phyloP scores from a whole-genome alignment of 164 flowering plant species.

The Magnolia changhungtana region DNA sequence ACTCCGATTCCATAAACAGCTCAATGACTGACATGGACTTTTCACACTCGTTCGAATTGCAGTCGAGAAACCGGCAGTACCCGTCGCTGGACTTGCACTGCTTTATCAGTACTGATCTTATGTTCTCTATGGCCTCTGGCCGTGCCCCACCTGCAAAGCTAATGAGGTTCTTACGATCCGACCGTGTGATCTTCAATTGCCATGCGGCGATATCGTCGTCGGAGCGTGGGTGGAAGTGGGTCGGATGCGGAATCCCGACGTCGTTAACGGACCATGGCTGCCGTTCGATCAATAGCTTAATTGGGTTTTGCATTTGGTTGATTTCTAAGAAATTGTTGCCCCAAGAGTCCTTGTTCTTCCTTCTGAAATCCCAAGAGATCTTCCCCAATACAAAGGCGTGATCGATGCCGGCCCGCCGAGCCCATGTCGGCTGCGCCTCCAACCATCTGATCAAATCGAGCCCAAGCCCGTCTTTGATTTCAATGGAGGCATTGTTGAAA shows the following conservation, averaged over 20 bases:
- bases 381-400: constrained; percentile 79
- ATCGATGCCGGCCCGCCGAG: constrained; percentile 49
- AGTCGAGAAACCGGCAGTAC: constrained; percentile 47
- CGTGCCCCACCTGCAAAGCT: constrained; percentile 71
- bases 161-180: constrained; percentile 36
- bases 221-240: constrained; percentile 68
- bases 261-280: constrained; percentile 77
- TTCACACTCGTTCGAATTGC: constrained; percentile 38
- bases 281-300: constrained; percentile 68
- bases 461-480: constrained; percentile 48
- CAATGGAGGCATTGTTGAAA: constrained; percentile 48
- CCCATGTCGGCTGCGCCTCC: constrained; percentile 41
- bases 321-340: constrained; percentile 57
- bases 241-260: constrained; percentile 76
- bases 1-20: constrained; percentile 65
- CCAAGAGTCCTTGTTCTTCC: constrained; percentile 35
- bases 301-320: constrained; percentile 56
- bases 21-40: constrained; percentile 41
- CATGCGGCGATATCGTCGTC: constrained; percentile 54
- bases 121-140: constrained; percentile 42
- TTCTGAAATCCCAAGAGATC: constrained; percentile 80
- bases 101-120: constrained; percentile 50
- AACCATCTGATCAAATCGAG: constrained; percentile 67
- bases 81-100: constrained; percentile 41
- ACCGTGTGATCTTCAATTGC: constrained; percentile 42